These are phyloP conservation scores for Diaporthe destruens DNA, from an alignment of 2,329 filamentous ascomycete genomes.

Conservation along the genomic window DNA sequence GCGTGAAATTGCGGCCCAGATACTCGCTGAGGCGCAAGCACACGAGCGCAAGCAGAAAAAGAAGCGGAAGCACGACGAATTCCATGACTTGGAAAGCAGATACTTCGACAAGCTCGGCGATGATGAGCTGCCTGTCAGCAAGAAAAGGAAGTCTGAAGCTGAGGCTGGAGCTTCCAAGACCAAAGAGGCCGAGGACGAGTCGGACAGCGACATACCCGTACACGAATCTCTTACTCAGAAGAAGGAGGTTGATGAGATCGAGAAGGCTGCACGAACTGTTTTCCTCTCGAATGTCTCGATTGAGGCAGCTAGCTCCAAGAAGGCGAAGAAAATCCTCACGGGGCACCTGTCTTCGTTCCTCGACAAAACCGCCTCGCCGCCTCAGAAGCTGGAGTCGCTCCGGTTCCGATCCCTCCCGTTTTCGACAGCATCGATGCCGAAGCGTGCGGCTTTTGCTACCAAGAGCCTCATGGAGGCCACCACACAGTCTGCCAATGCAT, in stretches of 20 bases:
- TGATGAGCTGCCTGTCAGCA: slow-evolving; percentile 64
- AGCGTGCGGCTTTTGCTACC: slow-evolving; percentile 93
- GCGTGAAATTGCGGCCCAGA: slow-evolving; percentile 51
- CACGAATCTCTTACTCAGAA: slow-evolving; percentile 69
- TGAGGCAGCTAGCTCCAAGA: slow-evolving; percentile 84
- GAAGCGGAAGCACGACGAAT: slow-evolving; percentile 73
- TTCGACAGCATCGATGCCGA: slow-evolving; percentile 80
- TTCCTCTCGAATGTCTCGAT: slow-evolving; percentile 94
- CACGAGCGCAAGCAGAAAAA: slow-evolving; percentile 67
- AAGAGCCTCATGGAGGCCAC: slow-evolving; percentile 92
- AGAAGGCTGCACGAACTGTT: slow-evolving; percentile 89
- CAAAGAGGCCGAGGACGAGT: slow-evolving; percentile 51
- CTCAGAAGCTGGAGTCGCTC: slow-evolving; percentile 87
- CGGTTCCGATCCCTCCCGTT: slow-evolving; percentile 96
- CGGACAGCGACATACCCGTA: slow-evolving; percentile 59
- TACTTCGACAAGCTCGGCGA: slow-evolving; percentile 77
- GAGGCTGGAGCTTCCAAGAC: slow-evolving; percentile 63
- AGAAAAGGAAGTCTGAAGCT: slow-evolving; percentile 63
- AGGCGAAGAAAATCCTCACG: slow-evolving; percentile 81
- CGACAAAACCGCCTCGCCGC: slow-evolving; percentile 60
- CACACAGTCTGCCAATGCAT: slow-evolving; percentile 93
- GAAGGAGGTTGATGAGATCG: slow-evolving; percentile 74
- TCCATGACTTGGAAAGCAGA: slow-evolving; percentile 77
- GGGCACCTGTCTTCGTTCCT: slow-evolving; percentile 84
- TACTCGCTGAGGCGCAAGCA: slow-evolving; percentile 54